Base-by-base conservation (phyloP, 2,329 filamentous ascomycete species). In the Nigrospora oryzae region DNA sequence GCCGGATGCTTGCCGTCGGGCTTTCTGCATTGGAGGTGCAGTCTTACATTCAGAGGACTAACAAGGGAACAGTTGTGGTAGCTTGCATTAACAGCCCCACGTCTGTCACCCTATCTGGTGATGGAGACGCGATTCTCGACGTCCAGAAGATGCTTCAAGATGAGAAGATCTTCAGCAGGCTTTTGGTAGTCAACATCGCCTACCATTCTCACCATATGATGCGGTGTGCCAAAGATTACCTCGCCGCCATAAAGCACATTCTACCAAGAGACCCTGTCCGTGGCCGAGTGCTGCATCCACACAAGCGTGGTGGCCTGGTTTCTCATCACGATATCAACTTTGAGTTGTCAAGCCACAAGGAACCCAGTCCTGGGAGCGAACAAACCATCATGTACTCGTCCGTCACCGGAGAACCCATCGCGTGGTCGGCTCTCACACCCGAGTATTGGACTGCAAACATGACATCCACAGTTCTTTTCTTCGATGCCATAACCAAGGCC, bases 161-260 rank as follows among this genome's bases (percentile, higher is more conserved):
- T 5, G 46, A 46, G 11, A 50, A 48, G 1, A 41, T 55, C 2
- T 55, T 55, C 43, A 52, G 43, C 19, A 43, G 54, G 17, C 40
- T 52, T 10, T 45, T 57, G 12, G 38, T 45, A 2, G 49, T 56
- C 4, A 34, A 41, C n/a, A 42, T 51, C 17, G 54, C 52, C 11
- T 57, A 62, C 38, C 61, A 63, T 39, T 63, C 61, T 0, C 53
- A 60, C 30, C 62, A 64, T 37, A 64, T 66, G 62, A 44, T 45
- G 1, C 51, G 51, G 3, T 53, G 62, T 11, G 56, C 56, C 11
- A 36, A 34, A 2, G 32, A 44, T 4, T 64, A 63, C 46, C 42
- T 54, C 28, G 19, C 48, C 5, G 49, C 51, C n/a, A 51, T 61
- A 39, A 43, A 46, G 2, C 48, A 52, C 23, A 45, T 55, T 33